Conservation (phyloP, 78 protist species). For the Paulinella micropora region DNA sequence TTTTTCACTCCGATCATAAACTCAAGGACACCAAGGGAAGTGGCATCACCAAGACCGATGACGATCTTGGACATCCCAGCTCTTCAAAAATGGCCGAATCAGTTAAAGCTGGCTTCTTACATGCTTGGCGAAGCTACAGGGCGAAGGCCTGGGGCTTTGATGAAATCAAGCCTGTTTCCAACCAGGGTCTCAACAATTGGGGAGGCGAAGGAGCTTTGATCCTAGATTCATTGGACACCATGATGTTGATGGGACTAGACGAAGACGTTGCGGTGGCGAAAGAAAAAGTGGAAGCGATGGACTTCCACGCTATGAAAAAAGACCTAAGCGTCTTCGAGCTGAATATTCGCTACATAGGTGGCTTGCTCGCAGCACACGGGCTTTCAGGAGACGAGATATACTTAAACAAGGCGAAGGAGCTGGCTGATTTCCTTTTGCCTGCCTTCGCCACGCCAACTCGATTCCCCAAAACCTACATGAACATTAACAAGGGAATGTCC, state of each 20-base stretch:
- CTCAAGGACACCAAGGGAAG: too few relatives aligned
- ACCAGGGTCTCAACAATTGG: not conserved
- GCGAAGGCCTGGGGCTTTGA: slow-evolving; percentile 57
- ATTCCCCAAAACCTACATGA: slow-evolving; percentile 27
- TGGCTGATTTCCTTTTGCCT: slow-evolving; percentile 40
- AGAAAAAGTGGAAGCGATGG: too few relatives aligned
- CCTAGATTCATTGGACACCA: slow-evolving; percentile 51
- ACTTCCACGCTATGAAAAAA: too few relatives aligned
- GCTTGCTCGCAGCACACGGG: slow-evolving; percentile 49
- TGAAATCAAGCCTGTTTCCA: slow-evolving; percentile 36
- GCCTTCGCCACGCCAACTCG: slow-evolving; percentile 42
- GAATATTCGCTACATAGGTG: slow-evolving; percentile 63
- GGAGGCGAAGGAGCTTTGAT: slow-evolving; percentile 37
- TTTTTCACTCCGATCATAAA: too few relatives aligned
- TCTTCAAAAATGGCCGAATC: too few relatives aligned
- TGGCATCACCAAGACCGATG: too few relatives aligned
- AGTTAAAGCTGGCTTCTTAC: not conserved
- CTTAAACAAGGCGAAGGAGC: slow-evolving; percentile 44
- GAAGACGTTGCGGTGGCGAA: slow-evolving; percentile 26
- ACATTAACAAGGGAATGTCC: not conserved
- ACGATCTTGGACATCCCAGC: too few relatives aligned
- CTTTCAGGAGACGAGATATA: slow-evolving; percentile 42
- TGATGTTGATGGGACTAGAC: slow-evolving; percentile 31
- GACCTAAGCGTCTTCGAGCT: slow-evolving; percentile 67
- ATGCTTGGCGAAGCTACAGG: slow-evolving; percentile 47